These are phyloP conservation scores for Begonia fuchsioides DNA, from an alignment of 306 rosid species.

Conservation along the genomic window DNA sequence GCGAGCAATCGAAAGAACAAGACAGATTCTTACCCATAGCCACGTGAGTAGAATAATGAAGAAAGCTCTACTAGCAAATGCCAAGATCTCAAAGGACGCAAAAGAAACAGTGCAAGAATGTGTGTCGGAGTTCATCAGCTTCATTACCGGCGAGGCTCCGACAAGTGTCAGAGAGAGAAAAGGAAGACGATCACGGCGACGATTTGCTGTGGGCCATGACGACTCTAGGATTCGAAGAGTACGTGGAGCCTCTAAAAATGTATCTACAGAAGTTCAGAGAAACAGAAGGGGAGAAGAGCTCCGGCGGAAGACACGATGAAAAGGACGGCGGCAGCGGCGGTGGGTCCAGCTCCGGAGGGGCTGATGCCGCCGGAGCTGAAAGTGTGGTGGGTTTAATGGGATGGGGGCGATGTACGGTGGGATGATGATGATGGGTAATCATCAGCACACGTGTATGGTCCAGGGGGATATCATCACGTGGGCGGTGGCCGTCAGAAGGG, in stretches of 20 bases:
- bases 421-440: slow-evolving; percentile 36
- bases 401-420: slow-evolving; percentile 39
- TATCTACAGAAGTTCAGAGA: slow-evolving; percentile 52
- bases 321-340: slow-evolving; percentile 24
- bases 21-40: slow-evolving; percentile 56
- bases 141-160: slow-evolving; percentile 52
- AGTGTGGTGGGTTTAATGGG: slow-evolving; percentile 23
- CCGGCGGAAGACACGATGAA: slow-evolving; percentile 23
- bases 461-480: slow-evolving; percentile 32
- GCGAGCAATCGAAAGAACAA: slow-evolving; percentile 39
- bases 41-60: slow-evolving; percentile 64
- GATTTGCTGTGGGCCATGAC: slow-evolving; percentile 62
- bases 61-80: slow-evolving; percentile 64
- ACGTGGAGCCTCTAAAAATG: slow-evolving; percentile 44
- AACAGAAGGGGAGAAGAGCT: slow-evolving; percentile 45
- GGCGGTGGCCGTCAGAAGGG: slow-evolving; percentile 9
- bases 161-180: slow-evolving; percentile 62
- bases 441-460: slow-evolving; percentile 33
- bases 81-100: slow-evolving; percentile 57
- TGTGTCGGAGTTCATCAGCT: slow-evolving; percentile 58
- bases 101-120: slow-evolving; percentile 59
- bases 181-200: slow-evolving; percentile 64
- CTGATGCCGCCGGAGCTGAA: too few species aligned
- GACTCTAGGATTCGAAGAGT: slow-evolving; percentile 51
- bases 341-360: slow-evolving; percentile 17